phyloP scores from a whole-genome alignment of 1,284 basidiomycete species.

The Trametes pubescens region DNA sequence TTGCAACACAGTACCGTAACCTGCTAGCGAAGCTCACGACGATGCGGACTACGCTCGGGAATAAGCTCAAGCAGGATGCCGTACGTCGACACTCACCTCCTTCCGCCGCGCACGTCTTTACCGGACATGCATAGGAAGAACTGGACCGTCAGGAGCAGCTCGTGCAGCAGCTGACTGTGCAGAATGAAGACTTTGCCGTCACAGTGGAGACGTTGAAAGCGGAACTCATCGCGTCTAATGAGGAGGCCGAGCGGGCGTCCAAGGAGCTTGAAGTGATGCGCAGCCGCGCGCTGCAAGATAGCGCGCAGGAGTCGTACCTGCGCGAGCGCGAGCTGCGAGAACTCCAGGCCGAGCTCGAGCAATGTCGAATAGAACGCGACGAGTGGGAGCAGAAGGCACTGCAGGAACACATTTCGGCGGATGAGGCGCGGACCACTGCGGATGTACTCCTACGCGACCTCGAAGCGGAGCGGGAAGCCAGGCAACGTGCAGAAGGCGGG shows the following conservation, averaged over 20 bases:
- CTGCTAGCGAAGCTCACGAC: conserved; percentile 90
- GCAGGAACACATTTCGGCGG: conserved; percentile 76
- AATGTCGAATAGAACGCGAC: conserved; percentile 84
- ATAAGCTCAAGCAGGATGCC: conserved; percentile 96
- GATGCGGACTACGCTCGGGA: conserved; percentile 94
- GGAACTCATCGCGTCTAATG: conserved; percentile 79
- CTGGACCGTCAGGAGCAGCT: conserved; percentile 89
- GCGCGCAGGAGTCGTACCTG: conserved; percentile 72
- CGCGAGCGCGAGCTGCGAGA: conserved; percentile 87
- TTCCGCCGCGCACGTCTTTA: conserved; percentile 34
- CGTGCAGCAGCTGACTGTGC: conserved; percentile 76
- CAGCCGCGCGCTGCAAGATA: conserved; percentile 65
- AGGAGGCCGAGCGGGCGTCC: conserved; percentile 75
- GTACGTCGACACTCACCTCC: conserved; percentile 61
- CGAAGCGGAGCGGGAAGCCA: conserved; percentile 66
- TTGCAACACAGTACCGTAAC: conserved; percentile 86
- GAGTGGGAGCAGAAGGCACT: conserved; percentile 87
- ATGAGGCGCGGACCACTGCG: conserved; percentile 67
- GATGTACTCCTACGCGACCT: conserved; percentile 72
- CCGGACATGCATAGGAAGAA: conserved; percentile 79
- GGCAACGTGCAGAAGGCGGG: conserved; percentile 61
- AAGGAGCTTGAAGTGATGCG: conserved; percentile 75
- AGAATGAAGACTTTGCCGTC: conserved; percentile 76
- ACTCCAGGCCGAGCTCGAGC: conserved; percentile 83
- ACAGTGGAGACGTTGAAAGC: conserved; percentile 80